These are phyloP conservation scores for Mycocentrospora acerina DNA, from an alignment of 2,329 filamentous ascomycete genomes.

Conservation along the genomic window DNA sequence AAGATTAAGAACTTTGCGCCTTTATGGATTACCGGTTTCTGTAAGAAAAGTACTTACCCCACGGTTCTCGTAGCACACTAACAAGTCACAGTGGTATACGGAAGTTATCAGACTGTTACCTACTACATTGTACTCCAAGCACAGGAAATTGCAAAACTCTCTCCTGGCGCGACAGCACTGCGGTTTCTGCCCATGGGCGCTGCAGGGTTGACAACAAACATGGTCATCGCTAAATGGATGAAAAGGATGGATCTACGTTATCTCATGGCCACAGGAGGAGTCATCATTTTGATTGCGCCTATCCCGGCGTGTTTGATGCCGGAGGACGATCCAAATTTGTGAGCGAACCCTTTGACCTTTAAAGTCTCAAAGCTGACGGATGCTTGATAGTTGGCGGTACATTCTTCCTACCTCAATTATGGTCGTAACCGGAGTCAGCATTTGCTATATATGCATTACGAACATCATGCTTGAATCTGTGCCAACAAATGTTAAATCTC, in stretches of 20 bases:
- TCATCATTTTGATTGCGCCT: constrained; percentile 2
- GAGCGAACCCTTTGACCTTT: neutral
- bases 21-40: constrained; percentile 6
- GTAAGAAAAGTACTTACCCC: neutral
- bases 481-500: constrained; percentile 4
- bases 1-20: constrained; percentile 9
- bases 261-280: constrained; percentile 5
- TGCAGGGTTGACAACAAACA: constrained; percentile 7
- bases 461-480: constrained; percentile 9
- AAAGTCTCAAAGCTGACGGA: neutral
- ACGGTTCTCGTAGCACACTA: neutral
- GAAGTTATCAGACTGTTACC: constrained; percentile 5
- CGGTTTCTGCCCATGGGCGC: constrained; percentile 8
- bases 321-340: constrained; percentile 4
- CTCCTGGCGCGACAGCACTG: constrained; percentile 4
- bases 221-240: constrained; percentile 9
- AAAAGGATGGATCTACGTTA: constrained; percentile 7
- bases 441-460: constrained; percentile 7
- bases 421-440: constrained; percentile 4
- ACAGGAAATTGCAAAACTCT: constrained; percentile 5
- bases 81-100: constrained; percentile 2
- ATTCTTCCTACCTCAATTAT: constrained; percentile 6
- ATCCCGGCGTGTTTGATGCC: constrained; percentile 7
- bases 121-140: constrained; percentile 8
- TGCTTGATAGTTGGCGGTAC: constrained; percentile 1